Evolutionary conservation across 768 basidiomycete genomes (phyloP), one percentile per base, ranked within the genome.

Genomic region (Phylloporus sp.): DNA sequence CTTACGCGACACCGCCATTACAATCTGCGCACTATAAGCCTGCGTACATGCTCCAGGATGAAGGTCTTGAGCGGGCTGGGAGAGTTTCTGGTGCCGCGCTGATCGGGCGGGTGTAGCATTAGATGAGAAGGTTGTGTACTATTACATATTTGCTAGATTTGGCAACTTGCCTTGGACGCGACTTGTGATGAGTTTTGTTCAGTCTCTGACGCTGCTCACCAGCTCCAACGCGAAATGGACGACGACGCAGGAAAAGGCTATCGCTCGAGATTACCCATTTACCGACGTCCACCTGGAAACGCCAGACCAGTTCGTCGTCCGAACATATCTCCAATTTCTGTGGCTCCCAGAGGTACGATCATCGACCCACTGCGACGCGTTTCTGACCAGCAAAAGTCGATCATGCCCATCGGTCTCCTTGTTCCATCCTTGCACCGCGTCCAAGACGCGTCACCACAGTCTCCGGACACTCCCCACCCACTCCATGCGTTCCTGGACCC

Each of bases 11-110:
- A 20, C n/a, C 20, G 11, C 38, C 38, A 29, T 35, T 18, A 4
- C 44, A 39, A 32, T 45, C 54, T 36, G 52, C 66, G 32, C 71
- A 69, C 21, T 94, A 86, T 61, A 72, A 73, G 23, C 91, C 91
- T 2, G 91, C 92, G 1, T 87, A 90, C 67, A 84, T 90, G 69
- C 74, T 95, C 1, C 58, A 70, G 27, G 89, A 94, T 58, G 87
- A 78, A 20, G 71, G 70, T 39, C 70, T 90, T 38, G 90, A 93
- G 64, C 75, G 90, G 33, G 82, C 76, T 10, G 86, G 86, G 9
- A 71, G 86, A 27, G 79, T 77, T 22, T 55, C 67, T 50, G 59
- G 54, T 18, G 24, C 53, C 4, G 42, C 48, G 11, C 15, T 57
- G 42, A 17, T 33, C 5, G 58, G 46, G 31, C 45, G 24, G 18